A percentile compares a stretch with the other conserved stretches of the same genome.
These are phyloP conservation scores for Trichoderma koningiopsis DNA, from an alignment of 2,329 filamentous ascomycete species.

Conservation along the genomic window DNA sequence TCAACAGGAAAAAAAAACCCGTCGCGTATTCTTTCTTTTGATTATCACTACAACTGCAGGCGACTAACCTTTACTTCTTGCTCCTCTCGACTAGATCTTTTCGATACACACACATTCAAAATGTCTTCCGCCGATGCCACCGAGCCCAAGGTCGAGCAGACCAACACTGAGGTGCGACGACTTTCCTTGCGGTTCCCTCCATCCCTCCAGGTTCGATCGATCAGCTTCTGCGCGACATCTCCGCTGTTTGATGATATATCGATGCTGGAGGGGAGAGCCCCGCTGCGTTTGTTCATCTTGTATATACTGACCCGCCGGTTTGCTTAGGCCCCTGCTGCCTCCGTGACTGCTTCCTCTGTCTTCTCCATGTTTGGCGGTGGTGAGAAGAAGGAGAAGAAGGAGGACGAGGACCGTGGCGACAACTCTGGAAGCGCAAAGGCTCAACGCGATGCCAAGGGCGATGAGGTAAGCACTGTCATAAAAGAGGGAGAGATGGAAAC, in stretches of 20 bases:
- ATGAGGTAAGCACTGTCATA: constrained; percentile 51
- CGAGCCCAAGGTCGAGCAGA: constrained; percentile 59
- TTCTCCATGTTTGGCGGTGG: constrained; percentile 99
- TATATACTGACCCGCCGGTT: constrained; percentile 9
- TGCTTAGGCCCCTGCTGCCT: constrained; percentile 29
- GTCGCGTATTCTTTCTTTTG: not conserved
- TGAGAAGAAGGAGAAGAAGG: constrained; percentile 95
- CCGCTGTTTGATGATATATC: not conserved
- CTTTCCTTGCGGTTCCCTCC: not conserved
- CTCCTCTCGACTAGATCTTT: not conserved
- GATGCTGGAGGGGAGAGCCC: not conserved
- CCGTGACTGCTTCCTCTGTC: constrained; percentile 65
- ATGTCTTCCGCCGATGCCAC: constrained; percentile 55
- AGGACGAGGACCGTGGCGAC: constrained; percentile 78
- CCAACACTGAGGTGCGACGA: constrained; percentile 30
- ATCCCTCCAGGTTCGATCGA: not conserved
- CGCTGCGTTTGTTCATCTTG: not conserved
- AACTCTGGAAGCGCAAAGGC: constrained; percentile 87
- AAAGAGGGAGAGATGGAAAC: not conserved
- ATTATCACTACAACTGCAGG: not conserved
- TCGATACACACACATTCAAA: constrained; percentile 32
- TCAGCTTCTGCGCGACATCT: not conserved
- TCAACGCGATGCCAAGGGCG: constrained; percentile 60
- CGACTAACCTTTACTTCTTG: constrained; percentile 5
- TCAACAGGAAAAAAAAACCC: not conserved